Evolutionary conservation across 306 rosid genomes (phyloP), one percentile per base, ranked within the genome.

Genomic region (Quercus berberidifolia): DNA sequence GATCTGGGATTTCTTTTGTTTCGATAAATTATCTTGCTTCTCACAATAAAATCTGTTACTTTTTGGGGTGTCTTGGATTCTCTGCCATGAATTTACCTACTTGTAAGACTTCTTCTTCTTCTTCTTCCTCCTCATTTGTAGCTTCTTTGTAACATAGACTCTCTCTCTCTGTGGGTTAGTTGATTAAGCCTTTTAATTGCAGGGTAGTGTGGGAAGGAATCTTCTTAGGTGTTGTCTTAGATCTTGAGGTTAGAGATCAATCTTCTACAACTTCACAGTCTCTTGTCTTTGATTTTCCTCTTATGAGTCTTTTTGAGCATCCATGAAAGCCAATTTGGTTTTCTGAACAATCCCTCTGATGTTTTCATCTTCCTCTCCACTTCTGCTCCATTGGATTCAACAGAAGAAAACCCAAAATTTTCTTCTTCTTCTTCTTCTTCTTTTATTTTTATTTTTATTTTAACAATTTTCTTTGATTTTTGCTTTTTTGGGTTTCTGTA

Each of bases 161-260:
- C 72, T 63, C 54, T 78, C 17, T 43, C 21, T 74, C 9, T 35
- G 18, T 59, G 13, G 59, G 30, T 6, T 38, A 4, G n/a, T 28
- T 8, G 54, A 69, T 81, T 85, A 51, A 86, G 74, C 21, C 54
- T 55, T 63, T 8, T 2, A 41, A 8, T 77, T 52, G 55, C 78
- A 74, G 84, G 69, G 8, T 20, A 25, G 15, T 74, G 51, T 57
- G 14, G 28, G 49, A 8, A 68, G 54, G 69, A 55, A 73, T 79
- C 35, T 54, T 43, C 30, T 26, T 21, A 13, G 78, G 64, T 41
- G 65, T 38, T 67, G 77, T 49, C 81, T 12, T 55, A 84, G 88
- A 87, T 90, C 93, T 85, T 79, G 89, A 81, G 80, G 80, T 79
- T 79, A 76, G 35, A 83, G 78, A 2, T 55, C 58, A 8, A 75